A percentile compares a stretch with the other conserved stretches of the same genome.
These are phyloP conservation scores for Fomitopsis pinicola DNA, from an alignment of 1,284 basidiomycete genomes.

Conservation along the genomic window DNA sequence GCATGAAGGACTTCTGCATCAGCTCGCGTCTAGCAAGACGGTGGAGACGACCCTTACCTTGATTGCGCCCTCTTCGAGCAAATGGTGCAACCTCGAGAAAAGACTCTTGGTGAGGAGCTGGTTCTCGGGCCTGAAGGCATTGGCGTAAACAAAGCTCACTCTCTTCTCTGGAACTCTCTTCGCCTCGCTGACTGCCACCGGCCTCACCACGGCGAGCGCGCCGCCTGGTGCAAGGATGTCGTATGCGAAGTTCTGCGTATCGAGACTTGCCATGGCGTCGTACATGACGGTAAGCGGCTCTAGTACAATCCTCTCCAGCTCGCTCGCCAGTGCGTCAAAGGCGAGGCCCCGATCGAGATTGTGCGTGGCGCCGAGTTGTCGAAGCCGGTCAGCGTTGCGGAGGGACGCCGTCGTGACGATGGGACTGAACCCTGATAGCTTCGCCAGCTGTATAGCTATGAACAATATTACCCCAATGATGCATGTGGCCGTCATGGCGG, in stretches of 20 bases:
- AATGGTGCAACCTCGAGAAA: conserved; percentile 27
- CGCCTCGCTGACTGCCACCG: conserved; percentile 5
- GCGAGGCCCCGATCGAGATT: conserved; percentile 24
- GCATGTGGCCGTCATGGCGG: too few relatives aligned
- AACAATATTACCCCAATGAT: not conserved
- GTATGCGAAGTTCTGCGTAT: conserved; percentile 18
- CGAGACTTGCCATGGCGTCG: conserved; percentile 20
- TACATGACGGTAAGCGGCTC: conserved; percentile 20
- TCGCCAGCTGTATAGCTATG: conserved; percentile 29
- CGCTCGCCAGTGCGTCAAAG: conserved; percentile 11
- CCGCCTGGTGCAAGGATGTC: conserved; percentile 17
- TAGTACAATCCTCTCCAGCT: conserved; percentile 13
- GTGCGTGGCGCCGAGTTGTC: conserved; percentile 32
- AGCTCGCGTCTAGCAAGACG: not conserved
- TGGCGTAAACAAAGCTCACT: conserved; percentile 23
- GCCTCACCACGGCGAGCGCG: conserved; percentile 13
- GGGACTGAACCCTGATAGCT: conserved; percentile 28
- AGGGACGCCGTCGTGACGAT: conserved; percentile 31
- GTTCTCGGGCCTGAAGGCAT: conserved; percentile 19
- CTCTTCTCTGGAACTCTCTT: conserved; percentile 5
- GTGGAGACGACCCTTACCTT: conserved; percentile 21
- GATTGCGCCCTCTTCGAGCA: conserved; percentile 32
- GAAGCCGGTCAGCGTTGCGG: conserved; percentile 27
- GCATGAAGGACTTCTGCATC: not conserved
- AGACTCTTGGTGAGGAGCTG: conserved; percentile 19